phyloP scores from a whole-genome alignment of 805 yeast genomes.

The Peterozyma toletana region DNA sequence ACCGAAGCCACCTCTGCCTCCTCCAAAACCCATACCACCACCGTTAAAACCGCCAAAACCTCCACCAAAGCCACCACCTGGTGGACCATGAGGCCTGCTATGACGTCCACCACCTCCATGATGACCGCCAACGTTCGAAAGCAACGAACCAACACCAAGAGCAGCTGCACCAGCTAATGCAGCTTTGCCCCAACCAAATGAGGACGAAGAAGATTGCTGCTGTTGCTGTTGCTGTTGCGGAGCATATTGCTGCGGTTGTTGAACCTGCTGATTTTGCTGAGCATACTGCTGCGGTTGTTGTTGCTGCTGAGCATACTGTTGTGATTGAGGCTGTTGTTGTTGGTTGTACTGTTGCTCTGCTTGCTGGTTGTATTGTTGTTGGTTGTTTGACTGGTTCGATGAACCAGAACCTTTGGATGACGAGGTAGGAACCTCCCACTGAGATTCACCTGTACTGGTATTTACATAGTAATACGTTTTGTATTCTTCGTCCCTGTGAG shows the following conservation, averaged over 20 bases:
- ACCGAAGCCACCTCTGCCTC: constrained; percentile 2
- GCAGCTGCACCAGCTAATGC: constrained; percentile 8
- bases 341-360: constrained; percentile 1
- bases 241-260: neutral
- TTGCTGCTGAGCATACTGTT: constrained; percentile 1
- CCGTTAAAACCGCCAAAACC: constrained; percentile 2
- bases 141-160: constrained; percentile 3
- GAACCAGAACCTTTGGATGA: neutral
- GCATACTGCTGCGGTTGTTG: constrained; percentile 1
- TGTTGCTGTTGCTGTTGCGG: constrained; percentile 5
- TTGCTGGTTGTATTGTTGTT: neutral
- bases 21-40: constrained; percentile 6
- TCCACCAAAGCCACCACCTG: neutral
- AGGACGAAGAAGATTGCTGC: constrained; percentile 1
- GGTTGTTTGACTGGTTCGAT: neutral
- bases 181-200: constrained; percentile 2
- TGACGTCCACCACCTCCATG: neutral
- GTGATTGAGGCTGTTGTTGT: constrained; percentile 1
- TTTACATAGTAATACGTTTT: constrained; percentile 21
- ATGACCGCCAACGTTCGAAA: too few species aligned
- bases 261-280: constrained; percentile 2
- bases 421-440: constrained; percentile 21
- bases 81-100: constrained; percentile 4
- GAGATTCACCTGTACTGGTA: constrained; percentile 19
- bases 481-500: constrained; percentile 21